Base-by-base conservation (phyloP, 2,329 filamentous ascomycete species). In the Colletotrichum magnum region DNA sequence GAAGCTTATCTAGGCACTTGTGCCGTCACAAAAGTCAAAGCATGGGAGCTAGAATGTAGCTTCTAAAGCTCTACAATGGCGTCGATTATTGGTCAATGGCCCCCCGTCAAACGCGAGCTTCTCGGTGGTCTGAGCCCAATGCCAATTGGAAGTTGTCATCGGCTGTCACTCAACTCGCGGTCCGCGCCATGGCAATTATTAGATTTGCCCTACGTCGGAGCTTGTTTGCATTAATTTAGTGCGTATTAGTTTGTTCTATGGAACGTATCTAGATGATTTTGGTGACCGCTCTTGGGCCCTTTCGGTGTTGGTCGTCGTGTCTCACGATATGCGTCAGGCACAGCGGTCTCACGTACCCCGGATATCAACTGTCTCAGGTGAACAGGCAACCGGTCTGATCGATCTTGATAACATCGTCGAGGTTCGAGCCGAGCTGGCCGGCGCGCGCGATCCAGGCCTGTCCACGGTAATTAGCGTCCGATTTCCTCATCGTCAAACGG, bases 361-460 rank as follows among this genome's bases (percentile, higher is more conserved):
- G 39, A 26, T 53, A 12, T 26, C 41, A 18, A 6, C 39, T 53
- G 62, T 64, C 63, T 70, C 67, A 74, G 12, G 72, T 71, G 52
- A 74, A 74, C 36, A 65, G 59, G 65, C 75, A 77, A 50, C 72
- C 72, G 16, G 65, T 71, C 60, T 77, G 75, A 36, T 76, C 74
- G 13, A 72, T 76, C 72, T 77, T 76, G 66, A 73, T 71, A 26
- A 77, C 75, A 36, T 73, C 62, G 32, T 71, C 71, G 7, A 75
- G 72, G 47, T 71, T 72, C 0, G 75, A 75, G 9, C 75, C 75
- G 1, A 77, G 70, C 12, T 72, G 63, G 1, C 72, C 75, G 13
- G 75, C 75, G 15, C 74, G 68, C 26, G 74, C 59, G 26, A 77
- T 77, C 75, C 75, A 76, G 4, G 64, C 62, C 75, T 76, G 50